Percentiles rank a stretch among this genome's conserved stretches.
Conservation (phyloP, 345 rosid species). For the Physaria fendleri region DNA sequence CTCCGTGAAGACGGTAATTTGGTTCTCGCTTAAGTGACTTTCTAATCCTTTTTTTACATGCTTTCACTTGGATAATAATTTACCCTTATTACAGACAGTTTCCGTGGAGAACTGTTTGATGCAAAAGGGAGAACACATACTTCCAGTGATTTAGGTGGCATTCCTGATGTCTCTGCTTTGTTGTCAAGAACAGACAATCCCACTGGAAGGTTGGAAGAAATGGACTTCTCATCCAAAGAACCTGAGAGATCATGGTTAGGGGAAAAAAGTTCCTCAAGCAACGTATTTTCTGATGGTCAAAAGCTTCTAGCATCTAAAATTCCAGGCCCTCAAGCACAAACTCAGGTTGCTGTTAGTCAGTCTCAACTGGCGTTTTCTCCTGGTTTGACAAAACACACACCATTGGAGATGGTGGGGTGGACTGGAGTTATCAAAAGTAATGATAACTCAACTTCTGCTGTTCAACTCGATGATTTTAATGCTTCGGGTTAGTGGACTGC, state of each 20-base stretch:
- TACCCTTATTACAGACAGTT: constrained; percentile 41
- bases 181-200: constrained; percentile 44
- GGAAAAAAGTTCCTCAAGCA: constrained; percentile 29
- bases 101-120: constrained; percentile 44
- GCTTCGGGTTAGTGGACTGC: constrained; percentile 4
- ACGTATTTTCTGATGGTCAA: constrained; percentile 45
- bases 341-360: not conserved
- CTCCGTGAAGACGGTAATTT: constrained; percentile 62
- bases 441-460: constrained; percentile 32
- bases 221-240: constrained; percentile 40
- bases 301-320: constrained; percentile 31
- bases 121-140: constrained; percentile 42
- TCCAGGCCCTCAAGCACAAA: constrained; percentile 9
- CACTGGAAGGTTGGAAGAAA: constrained; percentile 45
- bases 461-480: constrained; percentile 28
- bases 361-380: not conserved
- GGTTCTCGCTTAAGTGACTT: not conserved
- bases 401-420: constrained; percentile 42
- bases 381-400: constrained; percentile 26
- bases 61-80: constrained; percentile 23
- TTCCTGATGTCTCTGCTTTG: constrained; percentile 38
- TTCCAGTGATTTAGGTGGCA: constrained; percentile 34
- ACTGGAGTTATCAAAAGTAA: constrained; percentile 37
- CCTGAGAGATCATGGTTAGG: constrained; percentile 40
- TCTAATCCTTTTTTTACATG: not conserved